Percentiles rank a stretch among this genome's conserved stretches.
phyloP scores from a whole-genome alignment of 2,329 filamentous ascomycete species.

The Aureobasidium sp. region DNA sequence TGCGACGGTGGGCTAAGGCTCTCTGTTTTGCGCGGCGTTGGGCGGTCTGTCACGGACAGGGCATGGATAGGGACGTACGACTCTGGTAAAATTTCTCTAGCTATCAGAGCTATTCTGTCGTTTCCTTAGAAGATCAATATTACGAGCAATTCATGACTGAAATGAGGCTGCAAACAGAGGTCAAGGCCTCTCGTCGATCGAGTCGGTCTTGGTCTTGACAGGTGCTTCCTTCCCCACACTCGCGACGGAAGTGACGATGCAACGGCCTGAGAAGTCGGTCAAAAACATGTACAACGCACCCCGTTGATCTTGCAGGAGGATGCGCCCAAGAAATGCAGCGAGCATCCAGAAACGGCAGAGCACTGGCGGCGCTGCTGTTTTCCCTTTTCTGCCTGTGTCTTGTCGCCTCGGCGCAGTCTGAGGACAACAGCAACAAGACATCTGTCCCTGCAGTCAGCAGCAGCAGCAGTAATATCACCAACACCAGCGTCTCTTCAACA shows the following conservation, averaged over 20 bases:
- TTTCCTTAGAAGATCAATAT: slow-evolving; percentile 10
- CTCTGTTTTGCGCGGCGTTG: slow-evolving; percentile 12
- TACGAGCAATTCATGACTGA: slow-evolving; percentile 9
- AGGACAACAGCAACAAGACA: background rate
- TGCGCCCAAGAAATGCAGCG: slow-evolving; percentile 8
- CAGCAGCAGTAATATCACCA: background rate
- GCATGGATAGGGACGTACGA: slow-evolving; percentile 4
- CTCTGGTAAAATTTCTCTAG: background rate
- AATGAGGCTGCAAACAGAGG: background rate
- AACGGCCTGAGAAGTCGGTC: background rate
- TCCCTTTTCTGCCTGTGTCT: background rate
- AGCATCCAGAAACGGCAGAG: slow-evolving; percentile 2
- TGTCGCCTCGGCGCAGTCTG: background rate
- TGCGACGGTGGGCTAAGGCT: slow-evolving; percentile 2
- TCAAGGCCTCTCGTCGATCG: background rate
- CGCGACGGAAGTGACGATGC: background rate
- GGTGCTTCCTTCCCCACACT: background rate
- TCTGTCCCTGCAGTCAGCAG: background rate
- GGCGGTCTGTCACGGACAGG: background rate
- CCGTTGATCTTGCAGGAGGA: slow-evolving; percentile 4
- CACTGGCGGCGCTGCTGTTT: slow-evolving; percentile 4
- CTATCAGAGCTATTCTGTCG: slow-evolving; percentile 13
- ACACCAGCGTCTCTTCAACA: background rate
- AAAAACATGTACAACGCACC: background rate
- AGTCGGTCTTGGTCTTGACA: background rate